A percentile compares a stretch with the other conserved stretches of the same genome.
Conservation (phyloP, 1,284 basidiomycete species). For the Naganishia albida region DNA sequence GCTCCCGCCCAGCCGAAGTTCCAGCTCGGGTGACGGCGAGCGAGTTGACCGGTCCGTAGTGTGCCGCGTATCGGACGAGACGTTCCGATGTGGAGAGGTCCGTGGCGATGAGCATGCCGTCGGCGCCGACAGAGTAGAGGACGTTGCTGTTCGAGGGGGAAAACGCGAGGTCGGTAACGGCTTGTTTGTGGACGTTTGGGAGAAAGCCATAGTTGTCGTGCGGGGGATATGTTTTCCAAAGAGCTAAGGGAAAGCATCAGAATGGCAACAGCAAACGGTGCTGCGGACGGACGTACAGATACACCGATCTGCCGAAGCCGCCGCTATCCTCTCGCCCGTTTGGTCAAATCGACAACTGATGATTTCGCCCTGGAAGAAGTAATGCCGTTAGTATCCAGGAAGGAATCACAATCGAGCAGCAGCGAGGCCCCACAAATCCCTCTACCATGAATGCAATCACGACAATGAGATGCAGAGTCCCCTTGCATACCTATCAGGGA, state of each 20-base stretch:
- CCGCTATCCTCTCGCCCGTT: conserved; percentile 52
- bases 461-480: no score
- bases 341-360: conserved; percentile 54
- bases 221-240: conserved; percentile 55
- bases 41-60: conserved; percentile 82
- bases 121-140: conserved; percentile 52
- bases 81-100: conserved; percentile 51
- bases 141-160: conserved; percentile 50
- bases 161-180: conserved; percentile 53
- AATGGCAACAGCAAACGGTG: not conserved
- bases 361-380: conserved; percentile 49
- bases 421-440: no score
- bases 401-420: not conserved
- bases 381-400: not conserved
- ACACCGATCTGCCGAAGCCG: conserved; percentile 50
- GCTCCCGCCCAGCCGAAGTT: conserved; percentile 65
- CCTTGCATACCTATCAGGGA: no score
- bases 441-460: no score
- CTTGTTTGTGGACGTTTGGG: conserved; percentile 52
- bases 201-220: conserved; percentile 55
- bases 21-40: conserved; percentile 75
- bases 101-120: conserved; percentile 50
- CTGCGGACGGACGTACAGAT: conserved; percentile 46
- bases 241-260: conserved; percentile 37
- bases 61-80: conserved; percentile 59